These are phyloP conservation scores for Solanum pimpinellifolium DNA, from an alignment of 257 asterid species.

Conservation along the genomic window DNA sequence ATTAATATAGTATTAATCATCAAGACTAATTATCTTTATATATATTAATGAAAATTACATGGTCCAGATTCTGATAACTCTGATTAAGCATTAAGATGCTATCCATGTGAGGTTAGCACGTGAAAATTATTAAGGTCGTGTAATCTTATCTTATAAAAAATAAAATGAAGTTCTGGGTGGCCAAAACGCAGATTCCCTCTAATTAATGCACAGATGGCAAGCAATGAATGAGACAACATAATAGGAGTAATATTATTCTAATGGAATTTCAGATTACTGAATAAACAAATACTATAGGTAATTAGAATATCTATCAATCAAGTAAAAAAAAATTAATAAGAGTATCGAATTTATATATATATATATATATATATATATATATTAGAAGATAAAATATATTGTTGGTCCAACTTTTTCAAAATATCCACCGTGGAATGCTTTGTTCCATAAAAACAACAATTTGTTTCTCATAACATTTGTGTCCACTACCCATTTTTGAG, in stretches of 20 bases:
- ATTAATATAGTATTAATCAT: background rate
- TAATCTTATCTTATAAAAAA: background rate
- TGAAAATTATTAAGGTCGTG: constrained; percentile 1
- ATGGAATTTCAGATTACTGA: background rate
- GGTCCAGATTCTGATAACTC: background rate
- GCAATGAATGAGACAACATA: background rate
- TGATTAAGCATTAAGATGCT: background rate
- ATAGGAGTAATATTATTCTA: background rate
- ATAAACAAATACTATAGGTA: background rate
- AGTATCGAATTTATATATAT: background rate
- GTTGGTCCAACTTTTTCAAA: background rate
- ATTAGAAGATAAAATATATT: background rate
- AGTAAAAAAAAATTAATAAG: background rate
- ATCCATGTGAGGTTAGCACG: background rate
- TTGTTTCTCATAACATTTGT: background rate
- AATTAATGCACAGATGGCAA: background rate
- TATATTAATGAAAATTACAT: background rate
- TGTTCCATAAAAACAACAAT: no score
- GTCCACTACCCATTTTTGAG: no score
- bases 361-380: no score
- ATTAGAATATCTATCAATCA: background rate
- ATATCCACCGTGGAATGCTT: background rate
- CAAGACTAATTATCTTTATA: background rate
- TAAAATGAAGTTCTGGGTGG: background rate
- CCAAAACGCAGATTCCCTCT: background rate